Conservation (phyloP, 768 basidiomycete species). For the Imleria badia region DNA sequence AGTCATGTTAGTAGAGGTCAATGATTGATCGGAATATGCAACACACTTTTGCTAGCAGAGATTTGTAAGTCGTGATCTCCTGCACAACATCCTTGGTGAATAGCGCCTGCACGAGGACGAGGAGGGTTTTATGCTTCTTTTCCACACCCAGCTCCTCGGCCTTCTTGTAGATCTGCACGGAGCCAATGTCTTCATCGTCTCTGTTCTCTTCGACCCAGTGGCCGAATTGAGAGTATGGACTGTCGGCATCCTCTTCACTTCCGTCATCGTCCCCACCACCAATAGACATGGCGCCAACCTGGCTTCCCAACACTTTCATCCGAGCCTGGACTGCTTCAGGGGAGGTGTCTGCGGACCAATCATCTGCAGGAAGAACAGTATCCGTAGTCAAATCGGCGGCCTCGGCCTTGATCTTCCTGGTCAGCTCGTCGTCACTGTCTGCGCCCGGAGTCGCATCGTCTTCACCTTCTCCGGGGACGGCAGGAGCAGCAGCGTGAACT, state of each 20-base stretch:
- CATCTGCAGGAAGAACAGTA: constrained; percentile 61
- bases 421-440: constrained; percentile 86
- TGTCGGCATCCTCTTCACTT: constrained; percentile 83
- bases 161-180: constrained; percentile 79
- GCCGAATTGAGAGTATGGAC: constrained; percentile 82
- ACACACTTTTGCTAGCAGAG: constrained; percentile 71
- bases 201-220: constrained; percentile 81
- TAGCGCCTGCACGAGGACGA: constrained; percentile 79
- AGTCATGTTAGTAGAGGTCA: constrained; percentile 3
- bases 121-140: constrained; percentile 90
- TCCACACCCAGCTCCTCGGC: constrained; percentile 89
- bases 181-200: constrained; percentile 34
- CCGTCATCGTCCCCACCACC: constrained; percentile 76
- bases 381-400: constrained; percentile 73
- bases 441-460: constrained; percentile 47
- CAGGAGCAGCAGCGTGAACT: constrained; percentile 38
- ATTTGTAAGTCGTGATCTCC: constrained; percentile 63
- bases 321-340: constrained; percentile 86
- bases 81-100: constrained; percentile 71
- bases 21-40: background rate
- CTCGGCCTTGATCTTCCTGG: constrained; percentile 88
- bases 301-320: constrained; percentile 64
- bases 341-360: constrained; percentile 92
- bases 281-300: constrained; percentile 51
- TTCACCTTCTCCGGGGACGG: constrained; percentile 40